phyloP scores from a whole-genome alignment of 306 rosid genomes.

The Vigna radiata region DNA sequence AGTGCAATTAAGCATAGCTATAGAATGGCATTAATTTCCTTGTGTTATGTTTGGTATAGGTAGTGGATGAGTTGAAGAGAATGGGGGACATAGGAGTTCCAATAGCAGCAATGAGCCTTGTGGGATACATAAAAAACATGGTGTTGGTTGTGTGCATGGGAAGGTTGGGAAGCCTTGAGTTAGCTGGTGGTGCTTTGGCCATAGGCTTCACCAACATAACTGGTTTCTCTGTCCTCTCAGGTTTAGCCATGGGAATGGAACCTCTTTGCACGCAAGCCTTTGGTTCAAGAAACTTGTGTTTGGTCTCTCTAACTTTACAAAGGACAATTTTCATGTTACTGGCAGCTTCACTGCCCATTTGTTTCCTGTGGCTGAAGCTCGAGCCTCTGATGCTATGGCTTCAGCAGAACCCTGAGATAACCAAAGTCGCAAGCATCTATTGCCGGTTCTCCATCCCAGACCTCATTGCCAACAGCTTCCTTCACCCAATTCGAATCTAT shows the following conservation, averaged over 20 bases:
- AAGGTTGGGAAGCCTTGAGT: constrained; percentile 72
- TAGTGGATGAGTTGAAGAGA: constrained; percentile 71
- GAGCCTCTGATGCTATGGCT: constrained; percentile 73
- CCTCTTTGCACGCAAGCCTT: constrained; percentile 77
- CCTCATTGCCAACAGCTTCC: constrained; percentile 70
- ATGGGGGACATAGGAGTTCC: constrained; percentile 75
- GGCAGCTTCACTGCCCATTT: constrained; percentile 67
- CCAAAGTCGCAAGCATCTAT: constrained; percentile 66
- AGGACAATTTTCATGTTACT: constrained; percentile 67
- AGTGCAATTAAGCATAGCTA: not conserved
- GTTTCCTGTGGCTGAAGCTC: constrained; percentile 69
- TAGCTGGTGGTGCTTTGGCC: constrained; percentile 82
- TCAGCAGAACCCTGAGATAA: constrained; percentile 66
- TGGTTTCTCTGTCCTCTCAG: constrained; percentile 77
- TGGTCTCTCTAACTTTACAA: constrained; percentile 59
- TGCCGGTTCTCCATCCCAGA: constrained; percentile 81
- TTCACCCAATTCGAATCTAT: constrained; percentile 77
- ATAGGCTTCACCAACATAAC: constrained; percentile 84
- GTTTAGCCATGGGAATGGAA: constrained; percentile 85
- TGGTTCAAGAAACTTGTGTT: constrained; percentile 68
- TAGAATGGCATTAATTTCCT: not conserved
- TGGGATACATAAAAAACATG: constrained; percentile 80
- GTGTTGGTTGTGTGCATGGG: constrained; percentile 77
- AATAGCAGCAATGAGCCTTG: constrained; percentile 68
- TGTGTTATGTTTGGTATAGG: constrained; percentile 49